phyloP scores from a whole-genome alignment of 371 early-diverging fungal species.

The Mucor piriformis region DNA sequence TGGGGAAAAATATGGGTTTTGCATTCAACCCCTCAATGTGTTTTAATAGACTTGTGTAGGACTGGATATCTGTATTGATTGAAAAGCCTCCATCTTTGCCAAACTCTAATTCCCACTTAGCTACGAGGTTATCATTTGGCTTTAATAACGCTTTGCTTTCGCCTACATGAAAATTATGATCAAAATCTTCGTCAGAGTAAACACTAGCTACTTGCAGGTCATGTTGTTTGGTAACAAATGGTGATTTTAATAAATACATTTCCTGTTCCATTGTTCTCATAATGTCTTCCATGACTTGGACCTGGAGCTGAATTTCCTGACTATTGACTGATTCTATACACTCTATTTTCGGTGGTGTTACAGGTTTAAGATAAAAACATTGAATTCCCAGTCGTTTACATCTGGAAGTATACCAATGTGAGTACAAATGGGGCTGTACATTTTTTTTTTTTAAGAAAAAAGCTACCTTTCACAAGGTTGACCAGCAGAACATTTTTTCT shows the following conservation, averaged over 20 bases:
- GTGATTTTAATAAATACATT: constrained; percentile 9
- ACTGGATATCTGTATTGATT: constrained; percentile 21
- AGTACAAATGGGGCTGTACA: neutral
- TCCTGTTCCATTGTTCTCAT: constrained; percentile 27
- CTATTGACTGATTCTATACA: neutral
- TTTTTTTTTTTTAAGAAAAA: neutral
- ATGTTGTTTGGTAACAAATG: neutral
- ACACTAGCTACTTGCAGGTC: neutral
- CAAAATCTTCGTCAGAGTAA: constrained; percentile 9
- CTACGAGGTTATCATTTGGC: neutral
- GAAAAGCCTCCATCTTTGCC: constrained; percentile 14
- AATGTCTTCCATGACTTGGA: constrained; percentile 19
- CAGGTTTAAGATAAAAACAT: constrained; percentile 26
- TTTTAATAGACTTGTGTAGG: constrained; percentile 12
- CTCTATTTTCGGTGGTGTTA: constrained; percentile 9
- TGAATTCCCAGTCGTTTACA: constrained; percentile 26
- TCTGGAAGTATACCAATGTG: constrained; percentile 7
- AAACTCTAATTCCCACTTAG: constrained; percentile 18
- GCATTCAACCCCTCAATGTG: constrained; percentile 13
- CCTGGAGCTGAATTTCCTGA: constrained; percentile 19
- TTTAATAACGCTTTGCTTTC: neutral
- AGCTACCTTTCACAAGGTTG: constrained; percentile 47
- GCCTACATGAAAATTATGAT: neutral
- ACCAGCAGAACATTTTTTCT: constrained; percentile 47
- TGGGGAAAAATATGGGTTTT: neutral